Evolutionary conservation across 495 filamentous ascomycete genomes (phyloP), one percentile per base, ranked within the genome.

Genomic region (Platismatia glauca): DNA sequence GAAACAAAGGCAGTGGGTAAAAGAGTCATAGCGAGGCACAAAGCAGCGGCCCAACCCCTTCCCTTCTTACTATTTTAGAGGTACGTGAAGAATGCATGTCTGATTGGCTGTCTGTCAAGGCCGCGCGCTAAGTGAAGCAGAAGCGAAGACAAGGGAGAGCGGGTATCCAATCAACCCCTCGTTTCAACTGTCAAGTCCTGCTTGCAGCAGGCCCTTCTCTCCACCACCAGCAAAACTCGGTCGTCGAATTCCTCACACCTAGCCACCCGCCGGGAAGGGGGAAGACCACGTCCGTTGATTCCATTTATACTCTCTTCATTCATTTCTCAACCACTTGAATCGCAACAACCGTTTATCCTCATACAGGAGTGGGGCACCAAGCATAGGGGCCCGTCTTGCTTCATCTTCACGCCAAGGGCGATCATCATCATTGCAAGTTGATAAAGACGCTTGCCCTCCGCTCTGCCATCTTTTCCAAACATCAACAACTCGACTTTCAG

Each of bases 71-170:
- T 43, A 33, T 31, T 58, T 44, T 56, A 56, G 39, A 59, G 56
- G 56, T 63, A 66, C 63, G 64, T 58, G 41, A 24, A 55, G 20
- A 16, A 41, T 43, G 60, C 24, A 57, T 56, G 38, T 22, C 13
- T 67, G 58, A 67, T 67, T 64, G 63, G 65, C 33, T 58, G 41
- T 58, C 52, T 58, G 0, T 11, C 43, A 64, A 31, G n/a, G 24
- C 29, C 39, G 57, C 44, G 65, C 65, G 65, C 65, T 67, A 64
- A 67, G 50, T 57, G 65, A 67, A 56, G 61, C 61, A 64, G 46
- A 64, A 61, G 57, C 65, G 52, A 62, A 57, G 53, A 58, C 46
- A 48, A 29, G 43, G 53, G 61, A 46, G 44, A 39, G 33, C 61
- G 61, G 61, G 41, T 58, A 63, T 46, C 61, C 61, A 63, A 63